Evolutionary conservation across 2,329 filamentous ascomycete species (phyloP), one percentile per base, ranked within the genome.

Genomic region (Alternaria infectoria): DNA sequence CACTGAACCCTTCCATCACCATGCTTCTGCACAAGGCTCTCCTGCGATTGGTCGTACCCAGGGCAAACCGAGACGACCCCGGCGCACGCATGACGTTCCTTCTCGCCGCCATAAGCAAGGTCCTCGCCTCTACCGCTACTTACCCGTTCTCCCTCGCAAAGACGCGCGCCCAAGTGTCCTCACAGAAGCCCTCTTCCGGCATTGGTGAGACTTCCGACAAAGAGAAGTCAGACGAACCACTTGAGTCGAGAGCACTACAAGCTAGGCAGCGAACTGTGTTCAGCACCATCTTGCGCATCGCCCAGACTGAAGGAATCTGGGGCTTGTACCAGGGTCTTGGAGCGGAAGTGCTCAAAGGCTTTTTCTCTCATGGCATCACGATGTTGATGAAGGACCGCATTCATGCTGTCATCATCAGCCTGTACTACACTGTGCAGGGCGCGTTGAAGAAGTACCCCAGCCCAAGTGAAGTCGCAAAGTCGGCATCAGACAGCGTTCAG

Each of bases 131-230:
- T 8, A 86, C 88, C 0, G 81, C 93, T 61, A 97, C 92, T 1
- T 97, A 97, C 75, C 94, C 94, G 0, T 90, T 97, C 77, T 91
- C 92, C 60, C 88, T 93, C 28, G 93, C 92, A n/a, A 95, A 95
- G 81, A 88, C 92, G 3, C 86, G 92, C 25, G 86, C 92, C 4
- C 93, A 96, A 76, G 87, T 91, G 23, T 85, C 86, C 2, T 79
- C 77, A 25, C 79, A 75, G 46, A 78, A 80, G 58, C 77, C 79
- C 15, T 59, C 73, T 25, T 64, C 77, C 28, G 51, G 62, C 1
- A 58, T 61, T 9, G 74, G 77, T 7, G 73, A 75, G 50, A 77
- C 61, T 45, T 69, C 74, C 67, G 67, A 77, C 49, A 67, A 65
- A 25, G 62, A 77, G 61, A 67, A 77, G 63, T 46, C 76, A 64